phyloP scores from a whole-genome alignment of 331 rosid genomes.

The Erythrophleum ivorense region DNA sequence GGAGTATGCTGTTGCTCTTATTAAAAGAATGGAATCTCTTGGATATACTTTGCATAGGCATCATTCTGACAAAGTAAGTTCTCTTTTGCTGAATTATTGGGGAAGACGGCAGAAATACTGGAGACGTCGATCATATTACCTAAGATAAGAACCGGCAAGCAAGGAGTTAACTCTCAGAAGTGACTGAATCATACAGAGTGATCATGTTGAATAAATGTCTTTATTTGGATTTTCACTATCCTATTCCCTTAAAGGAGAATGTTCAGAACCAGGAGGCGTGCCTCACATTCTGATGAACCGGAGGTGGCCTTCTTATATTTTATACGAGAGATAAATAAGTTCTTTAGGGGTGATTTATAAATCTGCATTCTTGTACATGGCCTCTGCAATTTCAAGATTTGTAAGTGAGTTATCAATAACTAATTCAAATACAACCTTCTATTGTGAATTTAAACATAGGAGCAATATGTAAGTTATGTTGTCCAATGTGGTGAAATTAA shows the following conservation, averaged over 20 bases:
- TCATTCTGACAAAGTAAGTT: slow-evolving; percentile 40
- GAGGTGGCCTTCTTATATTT: slow-evolving; percentile 30
- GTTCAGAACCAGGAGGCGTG: slow-evolving; percentile 30
- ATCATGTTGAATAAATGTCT: slow-evolving; percentile 22
- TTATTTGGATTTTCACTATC: slow-evolving; percentile 26
- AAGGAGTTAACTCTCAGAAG: neutral
- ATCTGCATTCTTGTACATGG: neutral
- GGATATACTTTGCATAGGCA: slow-evolving; percentile 53
- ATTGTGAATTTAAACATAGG: slow-evolving; percentile 1
- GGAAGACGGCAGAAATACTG: neutral
- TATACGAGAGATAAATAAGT: neutral
- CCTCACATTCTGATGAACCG: slow-evolving; percentile 36
- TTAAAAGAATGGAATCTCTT: slow-evolving; percentile 53
- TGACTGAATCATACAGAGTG: slow-evolving; percentile 5
- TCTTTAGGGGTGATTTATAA: neutral
- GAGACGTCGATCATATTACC: neutral
- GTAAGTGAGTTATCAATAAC: neutral
- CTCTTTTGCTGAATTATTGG: slow-evolving; percentile 39
- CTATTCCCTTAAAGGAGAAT: slow-evolving; percentile 22
- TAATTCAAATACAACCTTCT: neutral
- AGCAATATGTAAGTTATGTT: neutral
- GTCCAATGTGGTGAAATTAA: neutral
- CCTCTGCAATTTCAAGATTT: slow-evolving; percentile 10
- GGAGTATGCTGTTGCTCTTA: slow-evolving; percentile 53
- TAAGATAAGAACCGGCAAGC: neutral